These are phyloP conservation scores for Diaporthe ampelina DNA, from an alignment of 2,329 filamentous ascomycete genomes.

Conservation along the genomic window DNA sequence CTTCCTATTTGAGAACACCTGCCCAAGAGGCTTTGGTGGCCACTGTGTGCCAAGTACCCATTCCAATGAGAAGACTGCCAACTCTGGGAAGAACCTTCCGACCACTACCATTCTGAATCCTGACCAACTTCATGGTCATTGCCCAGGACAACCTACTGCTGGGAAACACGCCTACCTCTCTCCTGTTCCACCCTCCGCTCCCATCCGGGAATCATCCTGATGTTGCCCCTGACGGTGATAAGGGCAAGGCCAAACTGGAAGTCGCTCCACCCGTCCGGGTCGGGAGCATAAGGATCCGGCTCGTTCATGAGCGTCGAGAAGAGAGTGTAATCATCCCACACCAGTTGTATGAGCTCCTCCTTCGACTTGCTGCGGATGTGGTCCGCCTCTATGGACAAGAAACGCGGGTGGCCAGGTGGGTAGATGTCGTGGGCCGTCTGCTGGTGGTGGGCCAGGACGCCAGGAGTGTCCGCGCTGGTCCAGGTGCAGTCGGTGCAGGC, in stretches of 20 bases:
- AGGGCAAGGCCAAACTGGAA: not conserved
- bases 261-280: rapidly evolving
- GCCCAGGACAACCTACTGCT: not conserved
- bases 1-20: not conserved
- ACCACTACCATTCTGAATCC: too few relatives aligned
- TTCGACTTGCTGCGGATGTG: not conserved
- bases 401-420: not conserved
- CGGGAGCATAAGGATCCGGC: rapidly evolving
- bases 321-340: not conserved
- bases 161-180: not conserved
- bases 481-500: not conserved
- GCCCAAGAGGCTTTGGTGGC: not conserved
- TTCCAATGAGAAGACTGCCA: not conserved
- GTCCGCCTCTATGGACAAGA: not conserved
- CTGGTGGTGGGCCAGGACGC: not conserved
- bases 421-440: not conserved
- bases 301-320: not conserved
- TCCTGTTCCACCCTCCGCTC: not conserved
- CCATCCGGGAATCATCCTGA: not conserved
- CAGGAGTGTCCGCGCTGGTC: not conserved
- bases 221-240: not conserved
- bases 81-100: too few relatives aligned
- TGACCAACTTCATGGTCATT: too few relatives aligned
- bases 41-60: too few relatives aligned
- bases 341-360: not conserved